These are phyloP conservation scores for Lobosporangium transversale DNA, from an alignment of 192 early-diverging fungal genomes.

Conservation along the genomic window DNA sequence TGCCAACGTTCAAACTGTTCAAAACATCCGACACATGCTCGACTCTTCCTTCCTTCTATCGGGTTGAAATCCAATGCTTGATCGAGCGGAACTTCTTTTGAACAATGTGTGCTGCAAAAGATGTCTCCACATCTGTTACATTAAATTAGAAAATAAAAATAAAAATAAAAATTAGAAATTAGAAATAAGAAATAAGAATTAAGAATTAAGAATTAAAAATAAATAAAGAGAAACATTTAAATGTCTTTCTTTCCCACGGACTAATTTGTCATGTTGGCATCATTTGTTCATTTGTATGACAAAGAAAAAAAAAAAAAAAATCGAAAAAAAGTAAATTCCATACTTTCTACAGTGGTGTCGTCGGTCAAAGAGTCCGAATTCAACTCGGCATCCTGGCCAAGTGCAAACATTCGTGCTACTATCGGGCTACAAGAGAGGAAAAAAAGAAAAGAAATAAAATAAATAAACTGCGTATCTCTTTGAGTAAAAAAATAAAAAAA, in stretches of 20 bases:
- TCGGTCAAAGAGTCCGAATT: slow-evolving; percentile 44
- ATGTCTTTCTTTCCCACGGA: too few relatives aligned
- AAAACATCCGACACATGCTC: slow-evolving; percentile 41
- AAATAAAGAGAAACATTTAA: too few relatives aligned
- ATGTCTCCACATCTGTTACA: slow-evolving; percentile 34
- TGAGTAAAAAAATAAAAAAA: neutral
- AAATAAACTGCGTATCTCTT: neutral
- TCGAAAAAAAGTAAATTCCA: neutral
- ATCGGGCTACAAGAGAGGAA: slow-evolving; percentile 19
- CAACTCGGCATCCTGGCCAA: slow-evolving; percentile 39
- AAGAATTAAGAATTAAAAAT: too few relatives aligned
- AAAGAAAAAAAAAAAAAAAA: neutral
- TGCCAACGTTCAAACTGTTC: slow-evolving; percentile 49
- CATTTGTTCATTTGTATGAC: neutral
- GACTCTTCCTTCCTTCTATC: slow-evolving; percentile 19
- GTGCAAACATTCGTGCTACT: slow-evolving; percentile 37
- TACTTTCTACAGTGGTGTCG: slow-evolving; percentile 51
- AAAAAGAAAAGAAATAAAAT: neutral
- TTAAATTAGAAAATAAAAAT: neutral
- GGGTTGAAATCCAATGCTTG: slow-evolving; percentile 44
- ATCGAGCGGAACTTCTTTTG: slow-evolving; percentile 39
- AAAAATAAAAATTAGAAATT: neutral
- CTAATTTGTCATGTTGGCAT: too few relatives aligned
- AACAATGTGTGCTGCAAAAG: slow-evolving; percentile 48
- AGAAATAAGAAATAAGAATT: too few relatives aligned